Percentiles rank a stretch among this genome's conserved stretches.
Evolutionary conservation across 2,329 filamentous ascomycete species (phyloP).

Genomic region (Curvularia sp.): DNA sequence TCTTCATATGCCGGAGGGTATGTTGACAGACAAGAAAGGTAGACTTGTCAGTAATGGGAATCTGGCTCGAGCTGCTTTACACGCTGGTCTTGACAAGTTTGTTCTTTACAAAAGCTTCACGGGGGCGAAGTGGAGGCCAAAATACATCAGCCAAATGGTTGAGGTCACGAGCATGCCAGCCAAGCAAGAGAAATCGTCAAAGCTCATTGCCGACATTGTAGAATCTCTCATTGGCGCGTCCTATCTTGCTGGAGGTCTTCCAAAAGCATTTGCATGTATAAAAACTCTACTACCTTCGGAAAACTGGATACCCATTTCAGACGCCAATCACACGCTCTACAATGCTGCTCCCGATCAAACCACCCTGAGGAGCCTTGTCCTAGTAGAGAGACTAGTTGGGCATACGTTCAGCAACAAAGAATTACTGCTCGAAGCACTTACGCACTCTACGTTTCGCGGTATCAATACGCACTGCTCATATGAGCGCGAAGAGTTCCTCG

Average conservation of each 20-base stretch:
- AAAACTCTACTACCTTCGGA: slow-evolving; percentile 68
- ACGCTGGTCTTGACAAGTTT: slow-evolving; percentile 72
- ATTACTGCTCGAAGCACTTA: slow-evolving; percentile 79
- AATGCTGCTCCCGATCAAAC: slow-evolving; percentile 25
- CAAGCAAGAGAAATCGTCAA: slow-evolving; percentile 67
- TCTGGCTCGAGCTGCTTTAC: slow-evolving; percentile 70
- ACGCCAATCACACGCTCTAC: slow-evolving; percentile 38
- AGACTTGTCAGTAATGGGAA: slow-evolving; percentile 75
- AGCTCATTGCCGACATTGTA: slow-evolving; percentile 84
- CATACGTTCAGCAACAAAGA: slow-evolving; percentile 72
- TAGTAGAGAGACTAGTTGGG: slow-evolving; percentile 70
- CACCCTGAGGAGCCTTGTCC: slow-evolving; percentile 28
- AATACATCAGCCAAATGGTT: slow-evolving; percentile 61
- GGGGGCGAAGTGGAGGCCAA: slow-evolving; percentile 73
- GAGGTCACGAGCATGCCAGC: slow-evolving; percentile 11
- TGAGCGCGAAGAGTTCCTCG: slow-evolving; percentile 86
- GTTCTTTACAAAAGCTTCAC: slow-evolving; percentile 74
- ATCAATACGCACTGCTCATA: slow-evolving; percentile 59
- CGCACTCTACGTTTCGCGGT: slow-evolving; percentile 69
- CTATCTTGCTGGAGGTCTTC: slow-evolving; percentile 71
- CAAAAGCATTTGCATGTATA: slow-evolving; percentile 69
- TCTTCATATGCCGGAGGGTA: slow-evolving; percentile 76
- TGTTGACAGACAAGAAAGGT: slow-evolving; percentile 72
- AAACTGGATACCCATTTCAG: slow-evolving; percentile 43
- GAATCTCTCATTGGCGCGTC: slow-evolving; percentile 84